Evolutionary conservation across 108 stramenopile genomes (phyloP).

Genomic region (Skeletonema potamos): DNA sequence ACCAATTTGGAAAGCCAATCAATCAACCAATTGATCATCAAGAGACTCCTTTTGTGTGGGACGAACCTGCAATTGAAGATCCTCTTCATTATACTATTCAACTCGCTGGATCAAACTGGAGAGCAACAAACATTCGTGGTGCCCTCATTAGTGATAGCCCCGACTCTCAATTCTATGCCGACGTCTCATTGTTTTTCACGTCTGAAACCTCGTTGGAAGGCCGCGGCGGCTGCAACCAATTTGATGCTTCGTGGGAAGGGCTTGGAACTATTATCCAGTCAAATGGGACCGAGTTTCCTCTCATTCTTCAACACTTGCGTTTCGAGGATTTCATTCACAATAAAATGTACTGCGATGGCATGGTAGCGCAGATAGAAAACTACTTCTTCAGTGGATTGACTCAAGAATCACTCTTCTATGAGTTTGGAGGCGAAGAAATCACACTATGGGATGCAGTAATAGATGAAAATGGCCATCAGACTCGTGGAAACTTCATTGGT

Average conservation of each 20-base stretch:
- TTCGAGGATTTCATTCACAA: not conserved
- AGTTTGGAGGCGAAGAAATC: not conserved
- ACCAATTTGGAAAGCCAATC: not conserved
- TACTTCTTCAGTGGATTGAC: not conserved
- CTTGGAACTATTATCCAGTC: too few relatives aligned
- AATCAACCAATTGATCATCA: not conserved
- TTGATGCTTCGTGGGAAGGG: not conserved
- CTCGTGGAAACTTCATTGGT: not conserved
- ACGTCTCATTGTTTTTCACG: not conserved
- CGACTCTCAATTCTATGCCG: not conserved
- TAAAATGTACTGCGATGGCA: not conserved
- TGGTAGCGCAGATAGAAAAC: not conserved
- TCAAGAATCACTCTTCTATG: not conserved
- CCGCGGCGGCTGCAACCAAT: not conserved
- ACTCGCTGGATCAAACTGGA: not conserved
- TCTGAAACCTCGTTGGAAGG: not conserved
- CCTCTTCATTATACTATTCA: not conserved
- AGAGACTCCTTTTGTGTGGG: too few relatives aligned
- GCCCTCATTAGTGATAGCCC: not conserved
- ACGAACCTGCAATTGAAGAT: too few relatives aligned
- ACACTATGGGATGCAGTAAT: not conserved
- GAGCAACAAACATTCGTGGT: not conserved
- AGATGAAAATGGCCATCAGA: not conserved
- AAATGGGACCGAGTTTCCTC: not conserved
- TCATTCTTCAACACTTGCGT: not conserved